Conservation (phyloP, 1,284 basidiomycete species). For the Grifola frondosa region DNA sequence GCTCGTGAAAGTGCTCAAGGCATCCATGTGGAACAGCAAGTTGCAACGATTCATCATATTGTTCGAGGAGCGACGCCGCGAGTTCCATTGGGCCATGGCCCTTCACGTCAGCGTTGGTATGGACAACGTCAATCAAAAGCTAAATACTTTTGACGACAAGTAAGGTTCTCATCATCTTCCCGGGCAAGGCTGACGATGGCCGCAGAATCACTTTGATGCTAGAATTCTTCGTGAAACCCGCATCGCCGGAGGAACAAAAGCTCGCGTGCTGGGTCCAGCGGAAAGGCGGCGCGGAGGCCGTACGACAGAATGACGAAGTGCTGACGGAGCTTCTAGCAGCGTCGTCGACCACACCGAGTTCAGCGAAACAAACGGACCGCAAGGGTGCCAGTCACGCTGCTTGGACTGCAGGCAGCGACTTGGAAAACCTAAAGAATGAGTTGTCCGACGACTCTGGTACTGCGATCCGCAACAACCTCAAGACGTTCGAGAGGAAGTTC, state of each 20-base stretch:
- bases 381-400: conserved; percentile 8
- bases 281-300: conserved; percentile 12
- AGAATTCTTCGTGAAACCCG: conserved; percentile 1
- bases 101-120: conserved; percentile 36
- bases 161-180: neutral
- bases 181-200: conserved; percentile 19
- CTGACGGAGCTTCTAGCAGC: conserved; percentile 22
- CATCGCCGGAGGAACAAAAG: conserved; percentile 5
- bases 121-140: conserved; percentile 32
- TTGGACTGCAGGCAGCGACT: neutral
- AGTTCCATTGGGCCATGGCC: conserved; percentile 34
- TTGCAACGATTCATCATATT: conserved; percentile 32
- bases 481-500: conserved; percentile 24
- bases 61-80: conserved; percentile 34
- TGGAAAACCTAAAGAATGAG: conserved; percentile 11
- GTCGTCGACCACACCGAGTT: neutral
- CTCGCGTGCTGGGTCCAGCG: conserved; percentile 32
- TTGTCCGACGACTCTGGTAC: conserved; percentile 13
- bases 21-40: conserved; percentile 36
- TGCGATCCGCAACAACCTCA: conserved; percentile 21
- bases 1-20: conserved; percentile 38
- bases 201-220: conserved; percentile 12
- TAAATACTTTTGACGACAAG: conserved; percentile 27
- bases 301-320: conserved; percentile 14
- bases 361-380: neutral